Base-by-base conservation (phyloP, 1,139 yeast species). In the Suhomyces panamericanus region DNA sequence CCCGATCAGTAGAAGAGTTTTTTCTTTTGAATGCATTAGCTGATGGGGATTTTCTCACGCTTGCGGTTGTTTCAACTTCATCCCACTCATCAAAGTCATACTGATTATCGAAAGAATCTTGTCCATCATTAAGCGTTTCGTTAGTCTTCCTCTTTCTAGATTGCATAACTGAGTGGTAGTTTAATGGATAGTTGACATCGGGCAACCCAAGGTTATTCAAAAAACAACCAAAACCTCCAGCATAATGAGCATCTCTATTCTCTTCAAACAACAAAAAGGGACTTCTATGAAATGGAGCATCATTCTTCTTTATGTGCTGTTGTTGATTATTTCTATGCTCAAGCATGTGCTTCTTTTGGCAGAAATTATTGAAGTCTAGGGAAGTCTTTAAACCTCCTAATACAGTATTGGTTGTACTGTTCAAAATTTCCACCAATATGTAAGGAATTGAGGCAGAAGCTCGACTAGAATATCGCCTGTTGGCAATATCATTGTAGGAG, bases 201-300 rank as follows among this genome's bases (percentile, higher is more conserved):
- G 95, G 93, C 2, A 87, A 56, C 0, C 91, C 75, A 10, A 85
- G 67, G 0, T 88, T 78, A 0, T 90, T 83, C 12, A 73, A 63
- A 13, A 84, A 73, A n/a, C 80, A 67, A 0, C 85, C 82, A 53
- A 63, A 70, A 2, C 75, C 69, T 17, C 69, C 67, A 12, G 68
- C 61, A 55, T 85, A 87, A 2, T 58, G 57, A 0, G 64, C 59
- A 42, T 75, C 73, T 45, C 81, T 71, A 22, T 55, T 52, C 15
- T 76, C 73, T 11, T 72, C 73, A 9, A 77, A 77, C 14, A 91
- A 63, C 31, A 91, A 62, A 58, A 89, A 90, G 0, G 95, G 84
- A 17, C 82, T 70, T 43, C 99, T 67, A 54, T 87, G 95, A 53
- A 80, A 89, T 0, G 96, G 91, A 0, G 88, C 87, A 67, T 93